Conservation (phyloP, 768 basidiomycete genomes). For the Neoboletus brunneissimus region DNA sequence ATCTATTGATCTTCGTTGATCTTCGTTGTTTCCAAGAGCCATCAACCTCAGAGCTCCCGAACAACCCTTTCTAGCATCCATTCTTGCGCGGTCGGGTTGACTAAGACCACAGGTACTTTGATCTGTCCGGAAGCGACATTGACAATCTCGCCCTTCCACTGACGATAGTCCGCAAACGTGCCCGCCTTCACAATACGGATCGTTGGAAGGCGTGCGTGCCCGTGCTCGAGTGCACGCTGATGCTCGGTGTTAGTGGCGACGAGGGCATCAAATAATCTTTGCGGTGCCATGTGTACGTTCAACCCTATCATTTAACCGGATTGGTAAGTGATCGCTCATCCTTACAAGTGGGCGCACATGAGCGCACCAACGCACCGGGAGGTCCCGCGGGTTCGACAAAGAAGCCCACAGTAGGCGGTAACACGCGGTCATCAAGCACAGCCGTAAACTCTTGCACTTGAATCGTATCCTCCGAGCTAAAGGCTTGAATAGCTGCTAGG, state of each 20-base stretch:
- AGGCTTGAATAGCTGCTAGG: neutral
- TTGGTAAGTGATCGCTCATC: neutral
- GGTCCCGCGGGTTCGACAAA: conserved; percentile 13
- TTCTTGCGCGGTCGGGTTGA: neutral
- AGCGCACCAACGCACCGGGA: conserved; percentile 5
- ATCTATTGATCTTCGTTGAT: neutral
- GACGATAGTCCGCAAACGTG: conserved; percentile 19
- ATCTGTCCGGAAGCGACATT: conserved; percentile 7
- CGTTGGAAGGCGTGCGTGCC: conserved; percentile 13
- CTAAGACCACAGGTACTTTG: conserved; percentile 15
- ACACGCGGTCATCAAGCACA: conserved; percentile 12
- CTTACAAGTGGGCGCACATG: neutral
- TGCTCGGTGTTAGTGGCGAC: neutral
- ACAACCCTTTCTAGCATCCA: conserved; percentile 21
- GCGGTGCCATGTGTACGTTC: neutral
- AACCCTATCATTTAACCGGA: conserved; percentile 1
- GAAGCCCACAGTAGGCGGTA: conserved; percentile 9
- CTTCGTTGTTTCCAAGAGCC: too few relatives aligned
- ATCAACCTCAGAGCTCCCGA: conserved; percentile 9
- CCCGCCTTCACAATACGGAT: conserved; percentile 21
- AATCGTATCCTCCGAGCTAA: neutral
- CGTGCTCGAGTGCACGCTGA: neutral
- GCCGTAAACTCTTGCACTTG: conserved; percentile 16
- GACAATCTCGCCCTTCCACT: conserved; percentile 3
- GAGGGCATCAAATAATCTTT: conserved; percentile 11